Percentiles rank a stretch among this genome's conserved stretches.
These are phyloP conservation scores for Quercus phellos DNA, from an alignment of 331 rosid species.

Conservation along the genomic window DNA sequence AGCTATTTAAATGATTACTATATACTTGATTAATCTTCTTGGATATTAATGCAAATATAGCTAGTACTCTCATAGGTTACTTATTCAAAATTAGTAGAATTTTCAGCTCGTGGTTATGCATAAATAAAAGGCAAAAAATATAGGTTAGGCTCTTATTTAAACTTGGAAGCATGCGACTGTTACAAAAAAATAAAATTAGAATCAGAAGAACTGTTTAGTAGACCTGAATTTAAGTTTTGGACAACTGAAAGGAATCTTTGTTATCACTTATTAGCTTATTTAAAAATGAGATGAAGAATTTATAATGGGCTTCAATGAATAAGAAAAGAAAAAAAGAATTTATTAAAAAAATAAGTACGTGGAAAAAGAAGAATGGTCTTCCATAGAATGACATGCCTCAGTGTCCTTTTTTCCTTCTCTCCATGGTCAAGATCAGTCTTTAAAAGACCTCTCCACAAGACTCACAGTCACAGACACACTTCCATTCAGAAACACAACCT, in stretches of 20 bases:
- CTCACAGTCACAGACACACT: conserved; percentile 18
- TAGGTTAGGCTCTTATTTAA: conserved; percentile 15
- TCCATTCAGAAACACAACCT: conserved; percentile 21
- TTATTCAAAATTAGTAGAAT: neutral
- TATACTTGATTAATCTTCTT: too few species aligned
- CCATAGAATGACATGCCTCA: conserved; percentile 57
- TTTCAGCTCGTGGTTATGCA: neutral
- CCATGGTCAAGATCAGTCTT: conserved; percentile 47
- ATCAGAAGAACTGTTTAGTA: conserved; percentile 28
- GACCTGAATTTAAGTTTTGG: conserved; percentile 45
- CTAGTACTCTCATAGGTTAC: too few species aligned
- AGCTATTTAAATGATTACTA: too few species aligned
- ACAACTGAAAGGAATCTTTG: conserved; percentile 44
- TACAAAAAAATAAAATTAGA: conserved; percentile 43
- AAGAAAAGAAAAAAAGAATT: conserved; percentile 39
- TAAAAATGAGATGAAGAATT: conserved; percentile 25
- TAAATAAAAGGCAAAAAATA: neutral
- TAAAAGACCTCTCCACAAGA: conserved; percentile 32
- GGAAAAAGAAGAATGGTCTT: conserved; percentile 42
- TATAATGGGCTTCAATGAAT: conserved; percentile 38
- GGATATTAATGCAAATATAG: too few species aligned
- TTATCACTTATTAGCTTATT: conserved; percentile 46
- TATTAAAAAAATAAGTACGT: conserved; percentile 38
- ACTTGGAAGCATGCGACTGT: conserved; percentile 47
- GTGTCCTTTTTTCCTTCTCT: conserved; percentile 47